These are phyloP conservation scores for Edaphochlamys debaryana DNA, from an alignment of 139 green algal genomes.

Conservation along the genomic window DNA sequence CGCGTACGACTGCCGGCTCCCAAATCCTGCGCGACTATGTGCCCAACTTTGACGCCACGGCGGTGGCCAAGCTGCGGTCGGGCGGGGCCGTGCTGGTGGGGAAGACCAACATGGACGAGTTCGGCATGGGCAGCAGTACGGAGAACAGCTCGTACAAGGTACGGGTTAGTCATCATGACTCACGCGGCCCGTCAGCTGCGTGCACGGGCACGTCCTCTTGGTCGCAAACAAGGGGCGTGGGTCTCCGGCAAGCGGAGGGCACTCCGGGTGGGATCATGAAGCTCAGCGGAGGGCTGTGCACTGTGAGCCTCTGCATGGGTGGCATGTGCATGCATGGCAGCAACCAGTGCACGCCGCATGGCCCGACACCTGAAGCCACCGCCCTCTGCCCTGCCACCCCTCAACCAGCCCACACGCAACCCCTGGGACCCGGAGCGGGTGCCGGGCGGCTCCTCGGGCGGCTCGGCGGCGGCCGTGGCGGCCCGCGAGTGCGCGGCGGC, in stretches of 20 bases:
- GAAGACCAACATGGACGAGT: slow-evolving; percentile 99
- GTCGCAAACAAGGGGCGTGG: too few relatives aligned
- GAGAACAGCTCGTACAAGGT: slow-evolving; percentile 92
- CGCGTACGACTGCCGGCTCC: slow-evolving; percentile 90
- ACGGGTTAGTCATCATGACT: too few relatives aligned
- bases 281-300: too few relatives aligned
- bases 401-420: slow-evolving; percentile 80
- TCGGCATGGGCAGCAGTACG: slow-evolving; percentile 96
- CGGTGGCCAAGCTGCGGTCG: slow-evolving; percentile 69
- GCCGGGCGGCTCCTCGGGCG: slow-evolving; percentile 94
- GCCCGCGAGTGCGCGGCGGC: slow-evolving; percentile 75
- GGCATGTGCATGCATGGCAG: too few relatives aligned
- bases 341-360: too few relatives aligned
- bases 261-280: too few relatives aligned
- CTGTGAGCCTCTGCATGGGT: too few relatives aligned
- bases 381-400: too few relatives aligned
- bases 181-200: too few relatives aligned
- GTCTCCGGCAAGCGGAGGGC: too few relatives aligned
- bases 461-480: slow-evolving; percentile 93
- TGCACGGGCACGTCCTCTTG: too few relatives aligned
- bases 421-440: slow-evolving; percentile 85
- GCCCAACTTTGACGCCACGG: slow-evolving; percentile 83
- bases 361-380: too few relatives aligned
- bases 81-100: slow-evolving; percentile 92
- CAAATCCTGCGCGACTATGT: slow-evolving; percentile 78